phyloP scores from a whole-genome alignment of 805 yeast species.

The Hemisphaericaspora nanyangensis region DNA sequence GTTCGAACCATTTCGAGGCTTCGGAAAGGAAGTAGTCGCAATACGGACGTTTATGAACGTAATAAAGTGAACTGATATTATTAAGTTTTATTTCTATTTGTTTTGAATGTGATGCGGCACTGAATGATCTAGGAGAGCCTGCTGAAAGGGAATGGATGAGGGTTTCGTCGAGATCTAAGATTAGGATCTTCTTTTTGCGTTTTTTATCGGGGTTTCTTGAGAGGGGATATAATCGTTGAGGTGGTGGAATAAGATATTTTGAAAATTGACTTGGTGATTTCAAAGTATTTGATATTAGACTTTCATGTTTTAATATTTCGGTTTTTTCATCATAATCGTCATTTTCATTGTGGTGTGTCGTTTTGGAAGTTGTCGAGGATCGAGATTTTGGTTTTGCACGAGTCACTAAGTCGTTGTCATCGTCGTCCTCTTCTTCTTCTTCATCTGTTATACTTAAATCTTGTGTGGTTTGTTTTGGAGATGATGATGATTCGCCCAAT shows the following conservation, averaged over 20 bases:
- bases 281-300: constrained; percentile 35
- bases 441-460: no score
- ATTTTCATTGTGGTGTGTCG: constrained; percentile 1
- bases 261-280: constrained; percentile 41
- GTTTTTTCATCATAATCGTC: constrained; percentile 25
- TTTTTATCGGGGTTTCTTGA: constrained; percentile 36
- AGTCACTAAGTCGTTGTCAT: constrained; percentile 5
- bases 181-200: constrained; percentile 58
- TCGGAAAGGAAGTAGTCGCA: constrained; percentile 80
- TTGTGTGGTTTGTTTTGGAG: not conserved
- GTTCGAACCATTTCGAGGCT: constrained; percentile 81
- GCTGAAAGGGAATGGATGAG: constrained; percentile 86
- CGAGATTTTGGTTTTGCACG: not conserved
- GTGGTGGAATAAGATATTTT: constrained; percentile 44
- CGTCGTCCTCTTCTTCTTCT: constrained; percentile 4
- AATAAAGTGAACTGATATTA: constrained; percentile 75
- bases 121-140: constrained; percentile 45
- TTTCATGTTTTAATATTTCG: constrained; percentile 37
- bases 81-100: constrained; percentile 77
- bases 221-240: constrained; percentile 40
- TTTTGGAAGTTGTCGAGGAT: not conserved
- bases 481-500: constrained; percentile 2
- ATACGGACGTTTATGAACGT: constrained; percentile 87
- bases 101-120: constrained; percentile 38
- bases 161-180: constrained; percentile 91